phyloP scores from a whole-genome alignment of 1,284 basidiomycete genomes.

The Tremellales sp. region DNA sequence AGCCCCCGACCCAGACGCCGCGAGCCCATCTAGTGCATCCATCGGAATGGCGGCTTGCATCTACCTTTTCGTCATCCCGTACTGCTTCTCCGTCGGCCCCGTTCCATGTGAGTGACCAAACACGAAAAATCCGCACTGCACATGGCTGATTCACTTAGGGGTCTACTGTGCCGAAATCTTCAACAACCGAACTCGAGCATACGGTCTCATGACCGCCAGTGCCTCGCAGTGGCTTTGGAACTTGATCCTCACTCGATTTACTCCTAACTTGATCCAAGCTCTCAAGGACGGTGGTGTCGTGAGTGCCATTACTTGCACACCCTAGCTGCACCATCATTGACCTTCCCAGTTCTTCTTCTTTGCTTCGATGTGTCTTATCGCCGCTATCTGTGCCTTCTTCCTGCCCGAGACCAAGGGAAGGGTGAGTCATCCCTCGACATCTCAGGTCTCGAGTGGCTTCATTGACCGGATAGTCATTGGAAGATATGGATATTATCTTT shows the following conservation, averaged over 20 bases:
- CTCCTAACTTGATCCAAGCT: slow-evolving; percentile 59
- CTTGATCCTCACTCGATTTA: slow-evolving; percentile 59
- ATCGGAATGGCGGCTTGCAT: slow-evolving; percentile 44
- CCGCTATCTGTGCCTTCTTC: slow-evolving; percentile 46
- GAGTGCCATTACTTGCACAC: background rate
- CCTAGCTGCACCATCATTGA: background rate
- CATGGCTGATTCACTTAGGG: slow-evolving; percentile 11
- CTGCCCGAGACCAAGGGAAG: slow-evolving; percentile 58
- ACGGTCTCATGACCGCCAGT: slow-evolving; percentile 66
- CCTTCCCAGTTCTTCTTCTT: slow-evolving; percentile 45
- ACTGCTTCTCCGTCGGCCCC: slow-evolving; percentile 47
- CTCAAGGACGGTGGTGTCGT: slow-evolving; percentile 38
- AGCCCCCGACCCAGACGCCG: slow-evolving; percentile 19
- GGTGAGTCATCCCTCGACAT: background rate
- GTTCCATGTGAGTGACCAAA: slow-evolving; percentile 20
- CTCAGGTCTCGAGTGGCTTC: too few species aligned
- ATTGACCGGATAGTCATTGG: slow-evolving; percentile 12
- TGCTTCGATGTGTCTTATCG: slow-evolving; percentile 40
- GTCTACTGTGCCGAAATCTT: slow-evolving; percentile 65
- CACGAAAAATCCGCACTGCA: too few species aligned
- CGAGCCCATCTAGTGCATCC: slow-evolving; percentile 22
- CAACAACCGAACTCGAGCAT: slow-evolving; percentile 72
- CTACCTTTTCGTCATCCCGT: slow-evolving; percentile 48
- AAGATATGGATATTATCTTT: slow-evolving; percentile 67
- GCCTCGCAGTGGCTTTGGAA: slow-evolving; percentile 61